A percentile compares a stretch with the other conserved stretches of the same genome.
phyloP scores from a whole-genome alignment of 768 basidiomycete genomes.

The Favolaschia claudopus region DNA sequence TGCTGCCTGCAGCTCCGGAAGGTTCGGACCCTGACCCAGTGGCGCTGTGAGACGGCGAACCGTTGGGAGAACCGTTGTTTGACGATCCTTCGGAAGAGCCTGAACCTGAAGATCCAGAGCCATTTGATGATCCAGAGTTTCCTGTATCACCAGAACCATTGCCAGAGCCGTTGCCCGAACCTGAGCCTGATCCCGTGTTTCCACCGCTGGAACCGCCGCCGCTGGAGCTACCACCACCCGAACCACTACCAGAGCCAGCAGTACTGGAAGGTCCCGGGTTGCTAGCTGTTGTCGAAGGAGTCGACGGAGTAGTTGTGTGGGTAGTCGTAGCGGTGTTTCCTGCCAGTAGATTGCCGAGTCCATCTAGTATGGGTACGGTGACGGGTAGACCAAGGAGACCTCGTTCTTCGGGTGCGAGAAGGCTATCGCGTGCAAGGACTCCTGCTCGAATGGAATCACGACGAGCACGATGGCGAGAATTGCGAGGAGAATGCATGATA shows the following conservation, averaged over 20 bases:
- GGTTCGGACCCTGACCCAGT: not conserved
- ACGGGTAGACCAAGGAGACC: constrained; percentile 47
- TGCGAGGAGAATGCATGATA: constrained; percentile 18
- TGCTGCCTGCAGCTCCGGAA: not conserved
- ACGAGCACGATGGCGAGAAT: constrained; percentile 18
- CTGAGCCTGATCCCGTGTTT: constrained; percentile 19
- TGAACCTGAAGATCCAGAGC: constrained; percentile 2
- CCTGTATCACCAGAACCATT: constrained; percentile 2
- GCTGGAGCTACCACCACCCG: not conserved
- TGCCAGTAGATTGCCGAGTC: constrained; percentile 38
- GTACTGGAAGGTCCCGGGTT: constrained; percentile 14
- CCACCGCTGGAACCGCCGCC: constrained; percentile 12
- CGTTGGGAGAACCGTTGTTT: not conserved
- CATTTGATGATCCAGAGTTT: not conserved
- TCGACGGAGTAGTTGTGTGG: constrained; percentile 12
- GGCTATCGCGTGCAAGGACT: not conserved
- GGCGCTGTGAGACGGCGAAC: not conserved
- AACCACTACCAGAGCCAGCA: not conserved
- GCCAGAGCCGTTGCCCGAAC: constrained; percentile 12
- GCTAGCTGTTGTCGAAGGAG: constrained; percentile 20
- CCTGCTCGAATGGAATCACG: constrained; percentile 1
- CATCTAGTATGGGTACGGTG: constrained; percentile 49
- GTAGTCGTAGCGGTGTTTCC: constrained; percentile 19
- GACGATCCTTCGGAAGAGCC: not conserved
- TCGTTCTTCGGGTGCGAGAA: constrained; percentile 39